A percentile compares a stretch with the other conserved stretches of the same genome.
Conservation (phyloP, 2,329 filamentous ascomycete species). For the Aspergillus glaucus region DNA sequence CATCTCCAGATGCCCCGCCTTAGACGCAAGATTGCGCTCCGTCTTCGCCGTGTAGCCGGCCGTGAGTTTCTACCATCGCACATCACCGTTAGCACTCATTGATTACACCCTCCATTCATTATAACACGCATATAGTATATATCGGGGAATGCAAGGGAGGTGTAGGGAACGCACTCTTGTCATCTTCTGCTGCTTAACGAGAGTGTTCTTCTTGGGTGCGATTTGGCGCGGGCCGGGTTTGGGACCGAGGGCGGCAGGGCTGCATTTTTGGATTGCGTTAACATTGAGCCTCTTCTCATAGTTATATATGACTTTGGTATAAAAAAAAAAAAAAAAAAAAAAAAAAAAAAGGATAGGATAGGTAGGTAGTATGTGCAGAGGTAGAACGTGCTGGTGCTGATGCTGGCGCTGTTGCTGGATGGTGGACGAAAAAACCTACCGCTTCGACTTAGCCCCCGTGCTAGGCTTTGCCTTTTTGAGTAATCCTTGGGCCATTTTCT, state of each 20-base stretch:
- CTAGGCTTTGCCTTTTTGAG: conserved; percentile 41
- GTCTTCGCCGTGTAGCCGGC: conserved; percentile 58
- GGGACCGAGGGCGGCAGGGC: conserved; percentile 36
- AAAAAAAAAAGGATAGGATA: not conserved
- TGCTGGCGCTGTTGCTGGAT: no score
- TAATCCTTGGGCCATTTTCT: conserved; percentile 42
- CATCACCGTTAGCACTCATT: not conserved
- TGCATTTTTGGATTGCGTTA: conserved; percentile 4
- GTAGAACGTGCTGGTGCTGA: not conserved
- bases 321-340: no score
- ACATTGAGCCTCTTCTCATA: conserved; percentile 1
- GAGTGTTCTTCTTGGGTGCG: conserved; percentile 58
- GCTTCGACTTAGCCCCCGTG: conserved; percentile 26
- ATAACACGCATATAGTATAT: not conserved
- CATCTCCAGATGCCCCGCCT: conserved; percentile 65
- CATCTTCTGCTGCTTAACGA: conserved; percentile 57
- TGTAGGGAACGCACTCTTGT: conserved; percentile 46
- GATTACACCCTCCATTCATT: not conserved
- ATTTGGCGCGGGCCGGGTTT: conserved; percentile 57
- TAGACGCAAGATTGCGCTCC: conserved; percentile 60
- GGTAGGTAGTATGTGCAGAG: not conserved
- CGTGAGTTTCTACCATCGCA: conserved; percentile 48
- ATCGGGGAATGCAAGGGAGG: not conserved
- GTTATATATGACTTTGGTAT: not conserved
- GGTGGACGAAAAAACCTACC: conserved; percentile 21